Percentiles rank a stretch among this genome's conserved stretches.
Evolutionary conservation across 139 green algal genomes (phyloP).

Genomic region (Ostreobium quekettii): DNA sequence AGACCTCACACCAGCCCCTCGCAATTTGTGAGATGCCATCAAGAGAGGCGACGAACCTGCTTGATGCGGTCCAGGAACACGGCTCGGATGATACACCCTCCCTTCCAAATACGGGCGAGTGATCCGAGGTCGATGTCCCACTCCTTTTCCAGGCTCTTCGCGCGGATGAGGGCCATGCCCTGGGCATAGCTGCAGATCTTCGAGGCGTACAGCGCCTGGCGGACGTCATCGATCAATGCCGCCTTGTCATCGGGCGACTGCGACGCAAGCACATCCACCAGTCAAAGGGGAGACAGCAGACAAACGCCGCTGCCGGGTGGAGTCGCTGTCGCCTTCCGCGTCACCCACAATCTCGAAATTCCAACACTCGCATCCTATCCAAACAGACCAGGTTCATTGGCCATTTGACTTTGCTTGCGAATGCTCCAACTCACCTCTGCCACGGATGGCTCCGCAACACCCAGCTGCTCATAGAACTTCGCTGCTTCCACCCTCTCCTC

Average conservation of each 20-base stretch:
- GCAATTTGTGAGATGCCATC: too few species aligned
- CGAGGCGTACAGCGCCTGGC: constrained; percentile 73
- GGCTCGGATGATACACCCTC: constrained; percentile 98
- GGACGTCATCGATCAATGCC: constrained; percentile 78
- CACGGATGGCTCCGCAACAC: background rate
- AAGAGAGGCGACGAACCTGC: too few species aligned
- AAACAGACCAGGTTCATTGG: background rate
- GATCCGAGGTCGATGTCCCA: constrained; percentile 87
- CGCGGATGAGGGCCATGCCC: constrained; percentile 97
- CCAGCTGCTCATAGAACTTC: constrained; percentile 40
- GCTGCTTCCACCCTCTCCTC: constrained; percentile 65
- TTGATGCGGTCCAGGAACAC: constrained; percentile 95
- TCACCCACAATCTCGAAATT: background rate
- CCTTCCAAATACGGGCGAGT: constrained; percentile 76
- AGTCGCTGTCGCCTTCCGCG: background rate
- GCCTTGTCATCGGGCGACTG: constrained; percentile 69
- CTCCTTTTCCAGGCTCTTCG: constrained; percentile 19
- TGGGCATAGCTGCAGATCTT: constrained; percentile 96
- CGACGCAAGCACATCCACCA: constrained; percentile 24
- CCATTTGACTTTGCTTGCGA: background rate
- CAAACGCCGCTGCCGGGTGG: background rate
- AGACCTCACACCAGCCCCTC: too few species aligned
- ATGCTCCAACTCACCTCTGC: background rate
- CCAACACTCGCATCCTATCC: background rate
- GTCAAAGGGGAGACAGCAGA: constrained; percentile 8